phyloP scores from a whole-genome alignment of 768 basidiomycete genomes.

The Amanita molliuscula region DNA sequence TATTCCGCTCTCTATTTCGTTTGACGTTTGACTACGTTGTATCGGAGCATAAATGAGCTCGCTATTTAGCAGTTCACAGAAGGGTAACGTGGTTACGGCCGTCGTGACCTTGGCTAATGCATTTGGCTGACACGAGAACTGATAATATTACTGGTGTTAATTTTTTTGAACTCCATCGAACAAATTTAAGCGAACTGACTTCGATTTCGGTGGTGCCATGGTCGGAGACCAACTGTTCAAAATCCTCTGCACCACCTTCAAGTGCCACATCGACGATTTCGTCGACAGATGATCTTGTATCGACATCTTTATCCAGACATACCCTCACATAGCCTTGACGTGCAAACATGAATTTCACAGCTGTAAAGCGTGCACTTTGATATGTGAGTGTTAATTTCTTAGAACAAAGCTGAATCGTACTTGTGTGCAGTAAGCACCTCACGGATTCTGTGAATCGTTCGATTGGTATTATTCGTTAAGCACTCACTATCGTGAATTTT shows the following conservation, averaged over 20 bases:
- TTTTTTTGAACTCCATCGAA: neutral
- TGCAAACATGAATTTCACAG: conserved; percentile 58
- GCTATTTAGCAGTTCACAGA: conserved; percentile 27
- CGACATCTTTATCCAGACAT: conserved; percentile 21
- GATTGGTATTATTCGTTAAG: conserved; percentile 52
- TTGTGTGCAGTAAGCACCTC: conserved; percentile 37
- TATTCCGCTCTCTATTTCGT: conserved; percentile 30
- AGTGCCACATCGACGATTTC: conserved; percentile 30
- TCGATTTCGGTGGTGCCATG: conserved; percentile 15
- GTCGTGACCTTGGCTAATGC: conserved; percentile 27
- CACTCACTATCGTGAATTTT: conserved; percentile 36
- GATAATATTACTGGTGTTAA: neutral
- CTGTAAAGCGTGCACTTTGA: conserved; percentile 46
- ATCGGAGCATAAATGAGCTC: conserved; percentile 48
- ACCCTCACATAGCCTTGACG: conserved; percentile 44
- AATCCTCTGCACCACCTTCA: conserved; percentile 32
- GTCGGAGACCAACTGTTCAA: conserved; percentile 24
- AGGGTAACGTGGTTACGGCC: conserved; percentile 17
- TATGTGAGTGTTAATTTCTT: neutral
- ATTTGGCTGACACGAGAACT: conserved; percentile 38
- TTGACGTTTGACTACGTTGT: conserved; percentile 25
- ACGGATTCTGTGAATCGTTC: conserved; percentile 48
- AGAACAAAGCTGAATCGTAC: conserved; percentile 21
- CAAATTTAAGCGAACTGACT: neutral
- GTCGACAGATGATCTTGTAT: conserved; percentile 19